Base-by-base conservation (phyloP, 78 protist species). In the Polysphondylium violaceum region DNA sequence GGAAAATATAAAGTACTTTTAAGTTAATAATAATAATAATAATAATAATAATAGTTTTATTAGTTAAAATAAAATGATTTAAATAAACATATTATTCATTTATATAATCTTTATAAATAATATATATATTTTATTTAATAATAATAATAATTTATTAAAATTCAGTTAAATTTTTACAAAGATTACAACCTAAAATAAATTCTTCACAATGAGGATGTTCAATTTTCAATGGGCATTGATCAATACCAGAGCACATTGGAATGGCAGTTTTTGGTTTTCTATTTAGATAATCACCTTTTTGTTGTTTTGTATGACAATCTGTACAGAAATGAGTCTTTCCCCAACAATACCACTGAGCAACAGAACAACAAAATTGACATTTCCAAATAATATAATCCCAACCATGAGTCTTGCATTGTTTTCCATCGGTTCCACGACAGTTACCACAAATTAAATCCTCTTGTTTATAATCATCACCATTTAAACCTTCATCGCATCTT, bases 161-260 rank as follows among this genome's bases (percentile, higher is more conserved):
- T 3, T 74, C 81, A 25, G 35, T 74, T 11, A 58, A n/a, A 21
- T 33, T 65, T 14, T 47, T 76, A 65, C 87, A 86, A 17, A 72
- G n/a, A 16, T 8, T 14, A 59, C 86, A 75, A 72, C 92, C 92
- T 43, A 86, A 33, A 44, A 38, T 36, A 68, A 67, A 64, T 29
- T 81, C 89, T 41, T 51, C 89, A n/a, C 58, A 59, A 55, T 81
- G 89, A 27, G 89, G 89, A 63, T 81, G 89, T 4, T 35, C 73
- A 40, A 81, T 38, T 56, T 81, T 81, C 0, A 81, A 27, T 11
- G 89, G 89, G 55, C 89, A 81, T 38, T 47, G 19, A 2, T 81
- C 89, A 11, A 29, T n/a, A 9, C 89, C 89, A 29, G 56, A 35
- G 29, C 89, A 81, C 16, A 5, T 29, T 16, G 89, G 76, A 3